Evolutionary conservation across 805 yeast species (phyloP), one percentile per base, ranked within the genome.

Genomic region (Metschnikowia henanensis): DNA sequence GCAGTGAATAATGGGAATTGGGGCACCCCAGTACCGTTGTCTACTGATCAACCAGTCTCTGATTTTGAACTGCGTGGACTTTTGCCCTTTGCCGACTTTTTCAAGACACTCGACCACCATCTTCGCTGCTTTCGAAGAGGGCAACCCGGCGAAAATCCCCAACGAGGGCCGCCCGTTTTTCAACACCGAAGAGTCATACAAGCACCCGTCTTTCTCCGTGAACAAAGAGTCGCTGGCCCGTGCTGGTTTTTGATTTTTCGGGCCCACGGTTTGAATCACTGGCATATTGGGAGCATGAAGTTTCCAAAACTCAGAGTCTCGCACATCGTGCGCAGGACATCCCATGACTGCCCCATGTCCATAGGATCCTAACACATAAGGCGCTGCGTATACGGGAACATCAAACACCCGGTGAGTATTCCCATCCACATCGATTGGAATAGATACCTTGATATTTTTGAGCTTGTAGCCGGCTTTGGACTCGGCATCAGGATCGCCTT

Each of bases 341-440:
- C 99, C 99, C 98, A 94, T 92, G 0, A 92, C 98, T 0, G 96
- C 96, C 30, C 97, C 96, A 44, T 80, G 80, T 0, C 97, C 97
- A 59, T 92, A 92, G 3, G 77, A 68, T 4, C 86, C 81, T 28
- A 92, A 60, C 0, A 92, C 98, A 62, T 91, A 94, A 0, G 97
- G 96, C 0, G 98, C 97, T 2, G 77, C 91, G 67, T 78, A 94
- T 0, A 92, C 80, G 0, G 97, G 97, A 5, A 92, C 46, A 3
- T 62, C 58, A 43, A 35, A 66, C 0, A 23, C 25, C 6, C 41
- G 35, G 1, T 13, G 16, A 4, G 23, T 30, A 3, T 54, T 39
- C 15, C 66, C 64, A 18, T 53, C 37, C 1, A 69, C 60, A 26
- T 66, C 64, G 1, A 91, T 63, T 1, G 99, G 99, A 47, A 87